These are phyloP conservation scores for Blastocystis sp. DNA, from an alignment of 352 stramenopile species.

Conservation along the genomic window DNA sequence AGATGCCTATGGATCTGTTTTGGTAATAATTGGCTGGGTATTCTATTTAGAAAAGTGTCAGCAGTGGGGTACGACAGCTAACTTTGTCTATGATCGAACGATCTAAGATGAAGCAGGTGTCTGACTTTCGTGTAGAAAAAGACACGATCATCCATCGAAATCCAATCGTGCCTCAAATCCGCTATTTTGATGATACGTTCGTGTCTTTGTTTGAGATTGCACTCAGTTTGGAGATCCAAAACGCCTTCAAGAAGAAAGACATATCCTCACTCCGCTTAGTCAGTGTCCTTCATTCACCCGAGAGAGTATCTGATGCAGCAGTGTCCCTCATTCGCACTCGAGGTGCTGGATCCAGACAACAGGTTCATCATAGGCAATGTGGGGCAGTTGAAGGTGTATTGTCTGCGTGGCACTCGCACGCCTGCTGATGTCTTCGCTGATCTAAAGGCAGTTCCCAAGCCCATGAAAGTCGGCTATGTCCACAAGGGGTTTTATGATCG, in stretches of 20 bases:
- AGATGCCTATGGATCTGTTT: not conserved
- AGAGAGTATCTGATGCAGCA: not conserved
- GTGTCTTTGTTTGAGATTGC: constrained; percentile 31
- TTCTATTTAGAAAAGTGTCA: constrained; percentile 5
- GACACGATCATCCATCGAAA: not conserved
- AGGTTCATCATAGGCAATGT: constrained; percentile 34
- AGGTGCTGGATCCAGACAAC: not conserved
- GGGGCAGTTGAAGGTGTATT: not conserved
- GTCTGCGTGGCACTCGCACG: constrained; percentile 15
- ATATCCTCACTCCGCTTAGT: not conserved
- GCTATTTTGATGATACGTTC: constrained; percentile 42
- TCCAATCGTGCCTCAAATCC: not conserved
- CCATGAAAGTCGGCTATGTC: not conserved
- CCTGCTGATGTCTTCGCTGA: not conserved
- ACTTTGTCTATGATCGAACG: not conserved
- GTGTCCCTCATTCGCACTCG: not conserved
- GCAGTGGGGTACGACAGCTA: not conserved
- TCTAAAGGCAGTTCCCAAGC: constrained; percentile 35
- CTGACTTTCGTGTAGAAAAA: not conserved
- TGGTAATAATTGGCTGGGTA: not conserved
- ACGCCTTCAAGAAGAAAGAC: constrained; percentile 49
- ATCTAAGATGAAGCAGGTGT: constrained; percentile 43
- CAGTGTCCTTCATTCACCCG: constrained; percentile 8
- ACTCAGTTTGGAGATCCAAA: constrained; percentile 20
- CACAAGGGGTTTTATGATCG: constrained; percentile 57